A percentile compares a stretch with the other conserved stretches of the same genome.
Conservation (phyloP, 768 basidiomycete species). For the Phaeolepiota aurea region DNA sequence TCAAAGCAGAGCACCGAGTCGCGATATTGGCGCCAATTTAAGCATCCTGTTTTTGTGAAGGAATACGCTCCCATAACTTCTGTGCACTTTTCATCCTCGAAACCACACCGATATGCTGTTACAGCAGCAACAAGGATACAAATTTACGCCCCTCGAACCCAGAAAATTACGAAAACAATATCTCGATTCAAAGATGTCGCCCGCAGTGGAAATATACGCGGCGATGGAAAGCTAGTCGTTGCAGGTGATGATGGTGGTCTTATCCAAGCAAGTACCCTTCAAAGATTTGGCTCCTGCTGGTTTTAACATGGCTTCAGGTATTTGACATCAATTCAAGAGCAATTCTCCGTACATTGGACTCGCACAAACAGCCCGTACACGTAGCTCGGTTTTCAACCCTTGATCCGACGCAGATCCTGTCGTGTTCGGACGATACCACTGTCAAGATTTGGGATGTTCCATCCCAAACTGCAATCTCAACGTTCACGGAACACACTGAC, state of each 20-base stretch:
- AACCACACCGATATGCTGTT: constrained; percentile 92
- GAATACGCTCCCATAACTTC: constrained; percentile 96
- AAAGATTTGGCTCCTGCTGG: not conserved
- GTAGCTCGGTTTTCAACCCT: constrained; percentile 86
- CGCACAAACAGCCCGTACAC: constrained; percentile 95
- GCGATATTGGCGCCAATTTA: constrained; percentile 82
- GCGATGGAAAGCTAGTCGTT: constrained; percentile 90
- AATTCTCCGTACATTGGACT: constrained; percentile 85
- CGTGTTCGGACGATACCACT: constrained; percentile 95
- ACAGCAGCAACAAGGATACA: constrained; percentile 91
- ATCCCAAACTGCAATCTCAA: constrained; percentile 69
- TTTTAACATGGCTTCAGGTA: constrained; percentile 36
- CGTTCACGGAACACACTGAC: constrained; percentile 84
- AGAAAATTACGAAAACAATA: constrained; percentile 94
- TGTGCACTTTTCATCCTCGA: constrained; percentile 80
- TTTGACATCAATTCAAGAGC: constrained; percentile 94
- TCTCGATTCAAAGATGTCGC: constrained; percentile 96
- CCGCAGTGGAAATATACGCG: constrained; percentile 78
- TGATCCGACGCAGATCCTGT: constrained; percentile 76
- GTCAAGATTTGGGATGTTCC: constrained; percentile 94
- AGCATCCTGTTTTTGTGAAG: constrained; percentile 89
- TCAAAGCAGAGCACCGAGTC: constrained; percentile 67
- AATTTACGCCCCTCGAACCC: constrained; percentile 93
- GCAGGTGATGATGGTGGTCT: constrained; percentile 93
- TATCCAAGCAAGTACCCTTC: constrained; percentile 47